Evolutionary conservation across 2,329 filamentous ascomycete genomes (phyloP), one percentile per base, ranked within the genome.

Genomic region (Teratosphaeria epicoccoides): DNA sequence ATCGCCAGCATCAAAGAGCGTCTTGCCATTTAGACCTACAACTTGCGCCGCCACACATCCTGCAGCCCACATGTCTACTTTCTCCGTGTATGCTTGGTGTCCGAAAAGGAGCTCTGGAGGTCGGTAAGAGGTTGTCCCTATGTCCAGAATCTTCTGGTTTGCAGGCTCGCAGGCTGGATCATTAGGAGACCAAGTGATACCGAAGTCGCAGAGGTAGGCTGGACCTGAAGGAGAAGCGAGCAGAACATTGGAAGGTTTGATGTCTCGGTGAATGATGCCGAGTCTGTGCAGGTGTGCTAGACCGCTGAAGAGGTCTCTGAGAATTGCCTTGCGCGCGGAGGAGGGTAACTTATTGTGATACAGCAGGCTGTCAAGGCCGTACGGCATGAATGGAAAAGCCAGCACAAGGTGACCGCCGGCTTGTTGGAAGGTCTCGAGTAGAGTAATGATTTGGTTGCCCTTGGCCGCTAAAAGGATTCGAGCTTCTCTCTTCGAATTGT

Each of bases 51-150:
- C 79, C 62, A 95, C 85, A 56, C 85, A 84, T 1, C 94, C 93
- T 0, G 85, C 78, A 3, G 83, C 86, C 93, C 94, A 98, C 70
- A 97, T 82, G 67, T 98, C 93, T 2, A 97, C 76, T 7, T 79
- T 75, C 0, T 79, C 67, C 2, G 77, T 79, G 64, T 98, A 98
- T 0, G 74, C 71, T 47, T 77, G 81, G 66, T 90, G 78, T 0
- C 89, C 93, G 65, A 98, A 97, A 6, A 98, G 75, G 0, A 90
- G 79, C 64, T 98, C 94, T 0, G 93, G 93, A 0, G 91, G 80
- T 20, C 94, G 82, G 70, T 98, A 98, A 47, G 86, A 81, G 0
- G 90, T 91, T 1, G 91, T 97, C 29, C 93, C 93, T 24, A 98
- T 87, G 66, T 98, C 94, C 6, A 93, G 84, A 49, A 95, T 85